Conservation (phyloP, 2,329 filamentous ascomycete genomes). For the Phoma sp. region DNA sequence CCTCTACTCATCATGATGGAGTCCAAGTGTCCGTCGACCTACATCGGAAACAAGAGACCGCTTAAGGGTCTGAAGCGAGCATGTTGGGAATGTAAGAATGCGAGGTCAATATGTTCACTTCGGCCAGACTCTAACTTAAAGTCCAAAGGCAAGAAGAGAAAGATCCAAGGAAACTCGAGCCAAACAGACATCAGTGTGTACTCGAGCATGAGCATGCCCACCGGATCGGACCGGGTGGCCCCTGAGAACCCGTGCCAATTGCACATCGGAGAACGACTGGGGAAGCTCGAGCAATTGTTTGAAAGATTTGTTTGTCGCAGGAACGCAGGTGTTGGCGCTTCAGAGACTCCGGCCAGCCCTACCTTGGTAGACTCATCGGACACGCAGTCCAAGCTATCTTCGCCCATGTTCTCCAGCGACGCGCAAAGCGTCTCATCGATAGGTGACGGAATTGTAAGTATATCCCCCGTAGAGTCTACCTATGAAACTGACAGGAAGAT, state of each 20-base stretch:
- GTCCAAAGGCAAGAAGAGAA: slow-evolving; percentile 44
- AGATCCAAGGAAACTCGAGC: slow-evolving; percentile 24
- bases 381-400: slow-evolving; percentile 26
- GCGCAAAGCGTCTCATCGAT: slow-evolving; percentile 38
- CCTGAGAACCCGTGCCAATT: slow-evolving; percentile 33
- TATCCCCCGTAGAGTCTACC: background rate
- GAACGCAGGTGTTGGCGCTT: slow-evolving; percentile 17
- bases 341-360: slow-evolving; percentile 27
- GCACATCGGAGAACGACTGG: slow-evolving; percentile 44
- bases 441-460: slow-evolving; percentile 42
- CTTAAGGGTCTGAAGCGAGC: slow-evolving; percentile 38
- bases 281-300: slow-evolving; percentile 46
- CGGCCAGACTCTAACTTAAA: slow-evolving; percentile 16
- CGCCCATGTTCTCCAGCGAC: slow-evolving; percentile 33
- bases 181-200: slow-evolving; percentile 23
- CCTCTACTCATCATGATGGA: slow-evolving; percentile 26
- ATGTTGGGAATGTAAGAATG: slow-evolving; percentile 47
- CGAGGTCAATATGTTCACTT: background rate
- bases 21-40: slow-evolving; percentile 8
- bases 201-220: slow-evolving; percentile 20
- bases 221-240: slow-evolving; percentile 22
- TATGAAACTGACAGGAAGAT: slow-evolving; percentile 17
- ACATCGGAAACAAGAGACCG: slow-evolving; percentile 34
- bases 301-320: slow-evolving; percentile 48
- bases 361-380: slow-evolving; percentile 31